Evolutionary conservation across 2,329 filamentous ascomycete species (phyloP), one percentile per base, ranked within the genome.

Genomic region (Gremmenia infestans): DNA sequence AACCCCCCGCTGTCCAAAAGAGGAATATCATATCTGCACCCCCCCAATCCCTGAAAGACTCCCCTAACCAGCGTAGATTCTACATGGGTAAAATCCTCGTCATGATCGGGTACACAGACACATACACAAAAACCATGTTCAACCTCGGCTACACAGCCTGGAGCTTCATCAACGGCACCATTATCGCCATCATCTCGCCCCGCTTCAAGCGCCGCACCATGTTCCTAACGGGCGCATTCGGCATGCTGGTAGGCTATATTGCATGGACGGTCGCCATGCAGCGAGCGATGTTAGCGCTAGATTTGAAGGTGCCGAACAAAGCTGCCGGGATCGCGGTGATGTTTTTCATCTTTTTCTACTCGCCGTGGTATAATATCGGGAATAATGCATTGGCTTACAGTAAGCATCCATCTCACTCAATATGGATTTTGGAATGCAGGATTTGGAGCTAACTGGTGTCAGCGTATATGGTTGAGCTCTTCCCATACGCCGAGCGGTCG

Each of bases 361-460:
- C 76, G 9, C 80, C 82, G 3, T 74, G 72, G 58, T 87, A 86
- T 67, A 86, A 86, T 62, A 75, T 86, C 50, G 83, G 82, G n/a
- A 84, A 85, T 68, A 87, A 86, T 65, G 81, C 83, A 14, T 72
- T 87, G 53, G 84, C 81, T 0, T 85, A 85, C 68, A 85, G 77
- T 79, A 67, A 70, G 74, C 6, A 17, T 35, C 8, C 6, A 17
- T 35, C 8, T 15, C 6, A 19, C 5, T 23, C 6, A 11, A 6
- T 19, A 9, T 9, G 40, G 19, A 39, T 48, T 12, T 14, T 32
- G 28, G 8, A 8, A 32, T 1, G 28, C 28, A 7, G 28, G 28
- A 32, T 14, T 22, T 14, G 3, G 9, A 22, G 22, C 32, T 48
- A 36, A 55, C 43, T 50, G 32, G 5, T 35, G 11, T 32, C 28